Conservation (phyloP, 352 stramenopile genomes). For the Peronospora farinosa region DNA sequence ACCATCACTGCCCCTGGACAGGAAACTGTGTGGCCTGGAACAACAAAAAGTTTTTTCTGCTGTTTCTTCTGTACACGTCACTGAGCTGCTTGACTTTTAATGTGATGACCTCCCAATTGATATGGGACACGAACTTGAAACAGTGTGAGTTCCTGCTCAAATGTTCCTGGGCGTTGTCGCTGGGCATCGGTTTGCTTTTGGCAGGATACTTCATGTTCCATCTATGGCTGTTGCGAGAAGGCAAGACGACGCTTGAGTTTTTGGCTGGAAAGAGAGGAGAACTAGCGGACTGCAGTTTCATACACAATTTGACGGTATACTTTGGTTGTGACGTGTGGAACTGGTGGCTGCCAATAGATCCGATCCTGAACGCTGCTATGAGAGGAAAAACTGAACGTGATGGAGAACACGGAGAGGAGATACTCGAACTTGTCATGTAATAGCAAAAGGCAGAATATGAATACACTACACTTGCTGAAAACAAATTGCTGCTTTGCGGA, state of each 20-base stretch:
- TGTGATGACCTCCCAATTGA: constrained; percentile 29
- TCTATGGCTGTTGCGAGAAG: constrained; percentile 55
- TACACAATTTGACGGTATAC: constrained; percentile 53
- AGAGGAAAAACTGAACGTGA: constrained; percentile 10
- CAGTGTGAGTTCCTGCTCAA: constrained; percentile 26
- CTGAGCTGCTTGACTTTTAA: constrained; percentile 58
- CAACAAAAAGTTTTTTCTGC: constrained; percentile 83
- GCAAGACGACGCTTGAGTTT: constrained; percentile 77
- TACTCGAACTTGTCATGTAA: constrained; percentile 35
- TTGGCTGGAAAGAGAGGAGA: constrained; percentile 47
- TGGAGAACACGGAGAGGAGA: constrained; percentile 24
- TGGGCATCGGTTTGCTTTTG: constrained; percentile 51
- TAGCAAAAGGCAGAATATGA: constrained; percentile 21
- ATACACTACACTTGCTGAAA: constrained; percentile 2
- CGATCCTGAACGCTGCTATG: constrained; percentile 30
- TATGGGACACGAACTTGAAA: constrained; percentile 18
- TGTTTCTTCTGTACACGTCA: constrained; percentile 74
- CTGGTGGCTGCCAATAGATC: constrained; percentile 56
- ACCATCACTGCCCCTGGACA: constrained; percentile 83
- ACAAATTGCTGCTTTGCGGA: background rate
- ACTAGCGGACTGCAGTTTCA: constrained; percentile 36
- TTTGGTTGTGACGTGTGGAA: constrained; percentile 48
- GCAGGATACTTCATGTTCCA: constrained; percentile 71
- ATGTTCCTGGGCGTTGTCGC: constrained; percentile 42
- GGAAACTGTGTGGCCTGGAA: constrained; percentile 79